Evolutionary conservation across 2,329 filamentous ascomycete species (phyloP), one percentile per base, ranked within the genome.

Genomic region (Colletotrichum tofieldiae): DNA sequence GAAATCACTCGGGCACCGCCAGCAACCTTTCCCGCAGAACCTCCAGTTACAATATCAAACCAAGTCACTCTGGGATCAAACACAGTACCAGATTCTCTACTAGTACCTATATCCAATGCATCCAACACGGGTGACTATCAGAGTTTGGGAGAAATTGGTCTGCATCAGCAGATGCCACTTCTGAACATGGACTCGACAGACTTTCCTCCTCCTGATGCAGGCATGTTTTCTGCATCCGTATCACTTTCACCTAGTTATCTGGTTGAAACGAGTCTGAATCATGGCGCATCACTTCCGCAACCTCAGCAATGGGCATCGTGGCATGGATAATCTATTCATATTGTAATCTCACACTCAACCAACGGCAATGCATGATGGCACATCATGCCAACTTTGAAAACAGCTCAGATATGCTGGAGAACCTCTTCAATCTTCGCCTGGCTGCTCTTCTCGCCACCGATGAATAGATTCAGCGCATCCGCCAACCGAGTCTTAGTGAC

Each of bases 381-480:
- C 56, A 29, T 18, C 14, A 18, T 5, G 7, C 9, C 16, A 18
- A 23, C n/a, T 29, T 45, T 14, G 14, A n/a, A 18, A 29, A 26
- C 20, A n/a, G 32, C 12, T 51, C 35, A 74, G 61, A 78, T 65
- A 66, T 75, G 59, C 74, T 75, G 74, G n/a, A 78, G 67, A 37
- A 77, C 77, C 54, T 78, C 77, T 67, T 85, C 82, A 43, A 85
- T 79, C 69, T 81, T 80, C 26, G 76, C 76, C 74, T 80, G 80
- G 74, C 82, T 85, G 47, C 80, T 78, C 66, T 81, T 75, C 73
- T 84, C 82, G 1, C 80, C 81, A 6, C 78, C 80, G 16, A 78
- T 78, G 71, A 86, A 86, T n/a, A 86, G 75, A 29, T 80, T 78
- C 39, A 86, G 74, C 12, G 84, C 84, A 66, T 81, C 79, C 18